Evolutionary conservation across 2,329 filamentous ascomycete genomes (phyloP).

Genomic region (Thelonectria blattea): DNA sequence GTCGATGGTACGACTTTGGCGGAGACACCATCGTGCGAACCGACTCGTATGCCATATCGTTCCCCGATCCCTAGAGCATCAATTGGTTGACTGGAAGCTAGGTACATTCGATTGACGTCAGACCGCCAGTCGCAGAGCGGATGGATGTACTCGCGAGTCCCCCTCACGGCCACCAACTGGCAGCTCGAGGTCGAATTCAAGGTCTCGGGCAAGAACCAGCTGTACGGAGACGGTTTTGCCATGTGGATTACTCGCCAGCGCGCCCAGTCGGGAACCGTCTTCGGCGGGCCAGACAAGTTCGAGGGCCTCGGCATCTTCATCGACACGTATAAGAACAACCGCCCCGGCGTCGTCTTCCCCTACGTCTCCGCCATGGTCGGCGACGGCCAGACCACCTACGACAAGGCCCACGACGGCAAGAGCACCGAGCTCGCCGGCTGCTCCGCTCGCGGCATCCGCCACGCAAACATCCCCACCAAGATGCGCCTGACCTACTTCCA

Average conservation of each 20-base stretch:
- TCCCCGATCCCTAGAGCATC: constrained; percentile 12
- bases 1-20: constrained; percentile 98
- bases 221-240: constrained; percentile 96
- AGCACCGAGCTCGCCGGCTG: constrained; percentile 91
- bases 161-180: constrained; percentile 97
- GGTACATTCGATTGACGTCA: constrained; percentile 90
- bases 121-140: constrained; percentile 90
- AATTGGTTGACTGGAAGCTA: constrained; percentile 46
- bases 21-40: constrained; percentile 86
- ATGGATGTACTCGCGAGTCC: constrained; percentile 93
- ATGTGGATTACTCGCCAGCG: constrained; percentile 98
- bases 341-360: constrained; percentile 92
- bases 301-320: constrained; percentile 95
- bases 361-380: constrained; percentile 99
- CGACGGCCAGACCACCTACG: constrained; percentile 86
- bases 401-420: constrained; percentile 95
- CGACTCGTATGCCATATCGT: constrained; percentile 61
- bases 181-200: constrained; percentile 97
- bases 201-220: constrained; percentile 84
- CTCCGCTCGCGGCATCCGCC: constrained; percentile 89
- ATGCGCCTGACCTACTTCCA: constrained; percentile 93
- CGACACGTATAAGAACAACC: constrained; percentile 99
- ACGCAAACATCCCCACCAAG: constrained; percentile 80
- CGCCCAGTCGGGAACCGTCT: constrained; percentile 79
- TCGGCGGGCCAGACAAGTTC: constrained; percentile 86